Evolutionary conservation across 73 alveolate genomes (phyloP), one percentile per base, ranked within the genome.

Genomic region (Paramecium caudatum): DNA sequence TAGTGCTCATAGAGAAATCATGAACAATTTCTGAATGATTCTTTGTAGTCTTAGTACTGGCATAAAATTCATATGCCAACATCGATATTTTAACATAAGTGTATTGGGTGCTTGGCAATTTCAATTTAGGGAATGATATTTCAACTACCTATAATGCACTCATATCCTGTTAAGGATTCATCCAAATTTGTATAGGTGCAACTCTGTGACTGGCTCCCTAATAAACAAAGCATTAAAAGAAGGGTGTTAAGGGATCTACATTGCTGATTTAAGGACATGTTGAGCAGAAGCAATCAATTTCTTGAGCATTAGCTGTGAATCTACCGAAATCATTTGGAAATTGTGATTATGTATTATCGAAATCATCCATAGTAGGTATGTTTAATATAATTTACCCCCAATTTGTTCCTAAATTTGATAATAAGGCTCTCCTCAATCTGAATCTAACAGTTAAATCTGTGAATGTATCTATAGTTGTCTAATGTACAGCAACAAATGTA

Each of bases 211-310:
- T 27, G 55, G 84, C 48, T 55, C 91, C 91, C 21, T 49, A 61
- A 15, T 82, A 34, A 10, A 50, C 33, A 34, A 50, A 82, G 43
- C 91, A 82, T 19, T 63, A 30, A 39, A 63, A 63, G 1, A 63
- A 30, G 25, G 82, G 82, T 63, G 30, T 47, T 4, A 63, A 30
- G 15, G 82, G 82, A 63, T 63, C 82, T 30, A 63, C 17, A 33
- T 25, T 25, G 33, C 48, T 63, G 23, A 82, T 49, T 10, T 16
- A 17, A n/a, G 46, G 62, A 82, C 91, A 82, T 7, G 74, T 49
- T n/a, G 49, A 27, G 34, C 91, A 82, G 30, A 50, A 55, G 34
- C 91, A 82, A 34, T 82, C 91, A 10, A 82, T 82, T 61, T 82
- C 65, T 33, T 82, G n/a, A 3, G 65, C 83, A 82, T 82, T 46